Base-by-base conservation (phyloP, 306 rosid genomes). In the Cucurbita maxima region DNA sequence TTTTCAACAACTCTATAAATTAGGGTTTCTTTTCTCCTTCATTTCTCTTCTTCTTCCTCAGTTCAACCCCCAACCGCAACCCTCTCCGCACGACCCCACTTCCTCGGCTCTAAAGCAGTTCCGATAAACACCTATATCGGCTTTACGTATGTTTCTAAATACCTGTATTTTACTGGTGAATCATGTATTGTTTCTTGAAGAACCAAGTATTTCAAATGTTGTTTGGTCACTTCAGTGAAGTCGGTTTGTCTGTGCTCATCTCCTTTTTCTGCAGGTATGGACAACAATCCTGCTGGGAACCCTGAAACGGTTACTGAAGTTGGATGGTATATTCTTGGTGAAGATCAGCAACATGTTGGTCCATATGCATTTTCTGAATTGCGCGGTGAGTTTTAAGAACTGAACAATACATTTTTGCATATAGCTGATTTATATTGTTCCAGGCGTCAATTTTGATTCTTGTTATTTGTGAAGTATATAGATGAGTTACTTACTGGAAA, bases 251-350 rank as follows among this genome's bases (percentile, higher is more conserved):
- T 12, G 15, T 30, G 44, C 55, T 44, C 18, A 14, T 48, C 41
- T 69, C 43, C 14, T 13, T 25, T 43, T 48, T 25, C 52, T 45
- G 43, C 19, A 69, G 74, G 57, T 8, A 69, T 48, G 58, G 74
- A 69, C 52, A 48, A 48, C 12, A 68, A 12, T 45, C 30, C 58
- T 30, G 22, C 52, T 58, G 78, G 74, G 72, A 50, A 71, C 76
- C 30, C 54, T 59, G 76, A 72, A 63, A 64, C 61, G 25, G 38
- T 45, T 61, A 58, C 77, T 52, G 95, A 87, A 78, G 80, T 72
- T 8, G 96, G 97, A 72, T 95, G 99, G 99, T 91, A 76, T 60
- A 85, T 95, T 76, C 91, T 89, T 3, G 91, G 92, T 19, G 92
- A 89, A 14, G 79, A 88, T 85, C 96, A 91, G 48, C 91, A 95